Base-by-base conservation (phyloP, 2,329 filamentous ascomycete genomes). In the Diaporthe vaccinii region DNA sequence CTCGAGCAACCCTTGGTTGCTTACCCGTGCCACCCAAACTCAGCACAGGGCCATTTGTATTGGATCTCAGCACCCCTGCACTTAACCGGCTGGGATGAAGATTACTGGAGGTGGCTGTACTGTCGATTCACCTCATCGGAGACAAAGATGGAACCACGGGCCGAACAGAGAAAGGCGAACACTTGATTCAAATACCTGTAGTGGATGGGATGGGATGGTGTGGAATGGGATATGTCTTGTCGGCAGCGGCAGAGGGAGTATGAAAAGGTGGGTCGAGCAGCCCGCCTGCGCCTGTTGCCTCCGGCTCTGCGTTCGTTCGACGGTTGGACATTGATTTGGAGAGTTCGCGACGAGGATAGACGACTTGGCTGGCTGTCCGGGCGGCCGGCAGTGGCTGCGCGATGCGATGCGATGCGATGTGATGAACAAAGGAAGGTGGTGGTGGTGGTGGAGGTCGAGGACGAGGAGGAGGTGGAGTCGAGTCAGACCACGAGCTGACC, bases 31-130 rank as follows among this genome's bases (percentile, higher is more conserved):
- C 34, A 69, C 46, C 65, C 65, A 69, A 41, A 5, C 34, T 2
- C 22, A 55, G 65, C 14, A 28, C 34, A 53, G 7, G 49, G 65
- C 34, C 12, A 2, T 39, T 22, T 41, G 65, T 69, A 39, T 55
- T 69, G 65, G 65, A 69, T 41, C 65, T 20, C 49, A 28, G 49
- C n/a, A 55, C 34, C 65, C 65, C 65, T 69, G 65, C 22, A 69
- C 65, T 55, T 69, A 55, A 25, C 46, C 65, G 34, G 49, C 49
- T 28, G 65, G 49, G 49, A 22, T 41, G 65, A 55, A 41, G 65
- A 55, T 69, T 41, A 55, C 65, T 69, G 65, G 65, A 69, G 65
- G 65, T 69, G 46, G 65, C 65, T 69, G 65, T 53, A 69, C 62
- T 25, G 46, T 39, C 12, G 44, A 68, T 68, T 51, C 31, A 53